Conservation (phyloP, 75 land plant species). For the Picea sitchensis region DNA sequence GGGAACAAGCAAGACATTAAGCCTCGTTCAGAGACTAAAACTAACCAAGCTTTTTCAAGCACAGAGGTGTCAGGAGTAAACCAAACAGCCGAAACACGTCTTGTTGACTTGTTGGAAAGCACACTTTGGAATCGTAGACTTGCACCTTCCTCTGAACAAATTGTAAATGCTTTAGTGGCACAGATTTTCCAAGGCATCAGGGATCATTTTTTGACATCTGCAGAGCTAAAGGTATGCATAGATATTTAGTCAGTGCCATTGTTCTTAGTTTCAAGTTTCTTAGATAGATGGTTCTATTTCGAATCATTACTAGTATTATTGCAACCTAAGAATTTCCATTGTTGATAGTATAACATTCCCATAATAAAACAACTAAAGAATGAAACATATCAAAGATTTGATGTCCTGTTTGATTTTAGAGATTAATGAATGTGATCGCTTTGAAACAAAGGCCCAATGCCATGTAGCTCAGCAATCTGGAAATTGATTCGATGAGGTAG, state of each 20-base stretch:
- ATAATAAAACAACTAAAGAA: neutral
- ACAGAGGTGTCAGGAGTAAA: constrained; percentile 27
- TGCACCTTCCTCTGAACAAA: constrained; percentile 90
- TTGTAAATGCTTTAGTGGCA: constrained; percentile 88
- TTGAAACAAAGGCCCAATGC: neutral
- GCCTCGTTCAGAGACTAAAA: constrained; percentile 45
- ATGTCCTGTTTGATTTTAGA: neutral
- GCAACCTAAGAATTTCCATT: neutral
- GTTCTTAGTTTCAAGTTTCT: constrained; percentile 1
- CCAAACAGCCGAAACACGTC: constrained; percentile 71
- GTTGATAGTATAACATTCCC: neutral
- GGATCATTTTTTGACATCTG: constrained; percentile 85
- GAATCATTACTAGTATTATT: neutral
- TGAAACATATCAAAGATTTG: neutral
- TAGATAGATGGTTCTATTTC: neutral
- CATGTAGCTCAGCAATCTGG: neutral
- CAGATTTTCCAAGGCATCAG: constrained; percentile 95
- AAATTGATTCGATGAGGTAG: neutral
- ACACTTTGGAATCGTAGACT: constrained; percentile 94
- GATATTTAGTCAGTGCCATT: neutral
- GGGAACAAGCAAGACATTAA: constrained; percentile 76
- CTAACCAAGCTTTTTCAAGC: constrained; percentile 25
- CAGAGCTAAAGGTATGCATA: constrained; percentile 74
- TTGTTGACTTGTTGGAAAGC: constrained; percentile 90
- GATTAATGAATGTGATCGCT: neutral